These are phyloP conservation scores for Arthrobotrys iridis DNA, from an alignment of 2,329 filamentous ascomycete species.

Conservation along the genomic window DNA sequence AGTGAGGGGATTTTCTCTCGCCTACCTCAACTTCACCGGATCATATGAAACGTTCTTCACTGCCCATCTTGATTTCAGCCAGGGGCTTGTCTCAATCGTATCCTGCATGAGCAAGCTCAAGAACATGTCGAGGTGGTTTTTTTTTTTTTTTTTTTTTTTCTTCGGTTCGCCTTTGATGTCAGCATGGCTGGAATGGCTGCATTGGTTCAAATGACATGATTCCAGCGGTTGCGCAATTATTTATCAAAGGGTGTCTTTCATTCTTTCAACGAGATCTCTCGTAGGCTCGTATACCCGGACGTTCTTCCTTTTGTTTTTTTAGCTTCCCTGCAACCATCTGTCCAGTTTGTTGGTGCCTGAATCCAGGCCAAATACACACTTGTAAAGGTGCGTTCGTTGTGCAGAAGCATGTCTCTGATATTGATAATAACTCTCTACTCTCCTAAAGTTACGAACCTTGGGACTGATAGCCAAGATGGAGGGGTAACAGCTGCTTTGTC, in stretches of 20 bases:
- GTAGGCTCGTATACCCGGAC: constrained; percentile 38
- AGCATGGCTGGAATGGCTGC: constrained; percentile 50
- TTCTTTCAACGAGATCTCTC: neutral
- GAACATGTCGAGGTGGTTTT: constrained; percentile 26
- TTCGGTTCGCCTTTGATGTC: constrained; percentile 40
- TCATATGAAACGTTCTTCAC: constrained; percentile 47
- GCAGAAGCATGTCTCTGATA: constrained; percentile 49
- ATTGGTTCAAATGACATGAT: constrained; percentile 51
- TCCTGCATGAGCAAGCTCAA: constrained; percentile 29
- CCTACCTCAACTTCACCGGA: constrained; percentile 10
- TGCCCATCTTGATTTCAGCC: constrained; percentile 24
- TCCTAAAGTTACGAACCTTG: constrained; percentile 31
- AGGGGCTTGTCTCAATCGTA: constrained; percentile 44
- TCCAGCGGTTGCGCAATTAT: constrained; percentile 53
- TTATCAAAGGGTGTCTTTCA: constrained; percentile 22
- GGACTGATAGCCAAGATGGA: constrained; percentile 27
- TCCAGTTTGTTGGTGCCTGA: constrained; percentile 45
- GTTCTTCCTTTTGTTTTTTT: constrained; percentile 19
- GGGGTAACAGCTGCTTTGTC: constrained; percentile 33
- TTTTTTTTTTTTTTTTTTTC: constrained; percentile 5
- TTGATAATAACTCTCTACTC: constrained; percentile 33
- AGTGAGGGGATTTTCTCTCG: constrained; percentile 19
- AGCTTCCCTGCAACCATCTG: constrained; percentile 45
- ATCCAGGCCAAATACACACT: constrained; percentile 21
- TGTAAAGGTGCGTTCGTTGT: constrained; percentile 43